These are phyloP conservation scores for Entomortierella lignicola DNA, from an alignment of 192 early-diverging fungal genomes.

Conservation along the genomic window DNA sequence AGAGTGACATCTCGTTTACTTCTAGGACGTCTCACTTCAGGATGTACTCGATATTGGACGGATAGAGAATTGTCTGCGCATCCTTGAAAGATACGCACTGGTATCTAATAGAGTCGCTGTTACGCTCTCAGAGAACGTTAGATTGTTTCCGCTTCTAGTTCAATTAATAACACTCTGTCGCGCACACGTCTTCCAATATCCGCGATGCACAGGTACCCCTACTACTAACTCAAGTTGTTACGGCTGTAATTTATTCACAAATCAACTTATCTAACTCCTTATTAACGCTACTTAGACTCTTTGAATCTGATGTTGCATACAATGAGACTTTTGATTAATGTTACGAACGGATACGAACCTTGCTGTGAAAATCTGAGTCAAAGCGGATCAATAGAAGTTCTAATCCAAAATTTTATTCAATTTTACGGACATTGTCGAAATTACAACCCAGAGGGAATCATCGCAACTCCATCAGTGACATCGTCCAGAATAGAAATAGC, in stretches of 20 bases:
- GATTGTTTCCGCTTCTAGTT: constrained; percentile 25
- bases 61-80: constrained; percentile 42
- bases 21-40: constrained; percentile 11
- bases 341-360: constrained; percentile 35
- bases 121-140: constrained; percentile 4
- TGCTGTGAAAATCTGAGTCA: constrained; percentile 28
- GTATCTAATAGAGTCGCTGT: constrained; percentile 14
- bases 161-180: constrained; percentile 45
- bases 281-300: too few relatives aligned
- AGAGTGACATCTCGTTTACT: not conserved
- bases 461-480: not conserved
- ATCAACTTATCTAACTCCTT: too few relatives aligned
- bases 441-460: not conserved
- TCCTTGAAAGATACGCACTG: constrained; percentile 36
- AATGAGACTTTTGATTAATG: constrained; percentile 34
- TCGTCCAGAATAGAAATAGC: not conserved
- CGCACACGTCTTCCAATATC: constrained; percentile 38
- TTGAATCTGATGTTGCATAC: constrained; percentile 33
- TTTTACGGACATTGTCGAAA: constrained; percentile 32
- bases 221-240: too few relatives aligned
- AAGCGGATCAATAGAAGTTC: constrained; percentile 22
- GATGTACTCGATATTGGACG: constrained; percentile 38
- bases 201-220: constrained; percentile 28
- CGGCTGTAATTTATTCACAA: too few relatives aligned
- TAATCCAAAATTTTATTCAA: constrained; percentile 44